Conservation (phyloP, 192 early-diverging fungal genomes). For the Coemansia sp. region DNA sequence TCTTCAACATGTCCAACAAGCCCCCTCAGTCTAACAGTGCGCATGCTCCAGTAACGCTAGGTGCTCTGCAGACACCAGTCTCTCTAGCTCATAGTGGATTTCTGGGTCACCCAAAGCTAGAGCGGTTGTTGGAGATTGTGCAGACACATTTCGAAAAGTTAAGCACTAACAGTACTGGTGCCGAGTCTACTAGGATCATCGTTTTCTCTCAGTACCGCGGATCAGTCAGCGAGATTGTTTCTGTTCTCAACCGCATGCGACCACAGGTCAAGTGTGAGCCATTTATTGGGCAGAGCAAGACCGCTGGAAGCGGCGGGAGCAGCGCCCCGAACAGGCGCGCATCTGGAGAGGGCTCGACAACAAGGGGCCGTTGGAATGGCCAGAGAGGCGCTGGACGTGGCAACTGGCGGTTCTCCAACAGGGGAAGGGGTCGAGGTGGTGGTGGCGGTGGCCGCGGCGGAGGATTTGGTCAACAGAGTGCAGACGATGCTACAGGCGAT, state of each 20-base stretch:
- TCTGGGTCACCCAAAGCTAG: slow-evolving; percentile 82
- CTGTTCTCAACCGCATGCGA: slow-evolving; percentile 60
- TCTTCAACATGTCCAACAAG: slow-evolving; percentile 36
- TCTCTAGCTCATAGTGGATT: slow-evolving; percentile 37
- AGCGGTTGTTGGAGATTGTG: slow-evolving; percentile 63
- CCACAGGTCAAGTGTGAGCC: slow-evolving; percentile 69
- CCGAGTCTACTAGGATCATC: slow-evolving; percentile 66
- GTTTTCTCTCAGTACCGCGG: slow-evolving; percentile 85
- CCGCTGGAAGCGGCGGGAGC: not conserved
- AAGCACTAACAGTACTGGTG: slow-evolving; percentile 23
- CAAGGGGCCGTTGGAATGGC: not conserved
- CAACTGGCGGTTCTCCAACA: not conserved
- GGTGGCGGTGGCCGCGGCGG: slow-evolving; percentile 12
- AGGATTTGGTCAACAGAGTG: not conserved
- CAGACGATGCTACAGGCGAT: not conserved
- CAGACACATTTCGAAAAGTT: slow-evolving; percentile 67
- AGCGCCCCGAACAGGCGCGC: not conserved
- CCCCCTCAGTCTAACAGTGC: slow-evolving; percentile 4
- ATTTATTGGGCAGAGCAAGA: slow-evolving; percentile 80
- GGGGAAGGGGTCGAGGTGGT: slow-evolving; percentile 22
- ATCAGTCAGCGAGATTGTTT: slow-evolving; percentile 83
- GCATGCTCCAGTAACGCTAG: not conserved
- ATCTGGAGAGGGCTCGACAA: not conserved
- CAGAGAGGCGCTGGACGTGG: slow-evolving; percentile 7
- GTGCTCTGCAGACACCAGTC: slow-evolving; percentile 7